phyloP scores from a whole-genome alignment of 106 monocot species.

The Allium fistulosum region DNA sequence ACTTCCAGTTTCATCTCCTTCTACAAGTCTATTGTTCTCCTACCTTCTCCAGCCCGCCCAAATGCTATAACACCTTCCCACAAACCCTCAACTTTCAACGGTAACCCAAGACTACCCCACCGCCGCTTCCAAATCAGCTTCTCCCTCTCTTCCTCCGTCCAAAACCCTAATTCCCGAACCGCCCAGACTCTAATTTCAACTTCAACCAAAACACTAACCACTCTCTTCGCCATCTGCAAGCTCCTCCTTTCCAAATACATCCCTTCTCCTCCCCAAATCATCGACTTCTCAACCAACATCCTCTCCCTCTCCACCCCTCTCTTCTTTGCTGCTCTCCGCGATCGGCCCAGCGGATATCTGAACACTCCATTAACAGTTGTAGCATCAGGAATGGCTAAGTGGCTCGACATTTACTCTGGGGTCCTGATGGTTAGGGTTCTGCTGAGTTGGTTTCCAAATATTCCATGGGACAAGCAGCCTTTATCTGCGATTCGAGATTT shows the following conservation, averaged over 20 bases:
- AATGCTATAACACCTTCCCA: background rate
- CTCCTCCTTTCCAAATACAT: constrained; percentile 4
- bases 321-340: constrained; percentile 44
- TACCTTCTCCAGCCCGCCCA: background rate
- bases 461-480: constrained; percentile 82
- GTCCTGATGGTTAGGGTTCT: constrained; percentile 72
- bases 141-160: constrained; percentile 8
- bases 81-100: background rate
- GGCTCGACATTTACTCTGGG: constrained; percentile 79
- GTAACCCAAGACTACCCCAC: background rate
- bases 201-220: constrained; percentile 16
- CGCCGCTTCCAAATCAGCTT: background rate
- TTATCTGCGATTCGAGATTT: constrained; percentile 79
- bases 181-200: constrained; percentile 8
- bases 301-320: constrained; percentile 25
- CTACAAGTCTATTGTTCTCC: background rate
- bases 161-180: constrained; percentile 5
- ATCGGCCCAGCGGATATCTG: constrained; percentile 50
- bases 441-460: constrained; percentile 88
- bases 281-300: background rate
- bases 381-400: constrained; percentile 59
- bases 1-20: background rate
- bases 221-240: constrained; percentile 21
- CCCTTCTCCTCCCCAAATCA: background rate
- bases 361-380: constrained; percentile 72